These are phyloP conservation scores for Porphyridium purpureum DNA, from an alignment of 23 red algal species.

Conservation along the genomic window DNA sequence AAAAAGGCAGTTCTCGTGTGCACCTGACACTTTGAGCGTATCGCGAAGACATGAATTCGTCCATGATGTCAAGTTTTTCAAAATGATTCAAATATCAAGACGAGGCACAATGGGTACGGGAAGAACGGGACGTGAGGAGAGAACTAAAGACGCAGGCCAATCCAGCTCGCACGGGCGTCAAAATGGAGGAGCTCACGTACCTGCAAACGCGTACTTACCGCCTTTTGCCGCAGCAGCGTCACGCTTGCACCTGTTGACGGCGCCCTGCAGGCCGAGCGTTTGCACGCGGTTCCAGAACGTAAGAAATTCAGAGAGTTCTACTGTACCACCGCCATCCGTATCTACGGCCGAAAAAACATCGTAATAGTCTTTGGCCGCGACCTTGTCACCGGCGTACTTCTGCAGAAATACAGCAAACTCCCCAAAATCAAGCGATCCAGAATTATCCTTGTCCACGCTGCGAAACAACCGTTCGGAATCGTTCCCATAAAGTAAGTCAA, in stretches of 20 bases:
- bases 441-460: constrained; percentile 4
- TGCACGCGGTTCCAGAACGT: constrained; percentile 27
- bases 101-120: no score
- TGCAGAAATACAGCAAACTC: constrained; percentile 29
- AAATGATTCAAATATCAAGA: no score
- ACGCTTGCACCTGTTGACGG: not conserved
- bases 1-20: no score
- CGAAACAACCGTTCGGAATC: constrained; percentile 15
- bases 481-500: constrained; percentile 22
- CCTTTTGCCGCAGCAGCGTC: no score
- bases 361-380: not conserved
- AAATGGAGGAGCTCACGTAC: no score
- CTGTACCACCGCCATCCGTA: constrained; percentile 1
- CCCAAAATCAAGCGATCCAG: constrained; percentile 15
- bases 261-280: constrained; percentile 5
- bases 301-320: constrained; percentile 25
- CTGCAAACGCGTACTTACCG: no score
- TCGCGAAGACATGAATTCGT: no score
- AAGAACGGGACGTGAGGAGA: no score
- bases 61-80: no score
- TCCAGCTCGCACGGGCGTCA: no score
- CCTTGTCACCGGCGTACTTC: constrained; percentile 8
- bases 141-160: no score
- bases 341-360: constrained; percentile 32
- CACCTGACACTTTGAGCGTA: no score